A percentile compares a stretch with the other conserved stretches of the same genome.
Conservation (phyloP, 2,329 filamentous ascomycete species). For the Calonectria pseudoreteaudii region DNA sequence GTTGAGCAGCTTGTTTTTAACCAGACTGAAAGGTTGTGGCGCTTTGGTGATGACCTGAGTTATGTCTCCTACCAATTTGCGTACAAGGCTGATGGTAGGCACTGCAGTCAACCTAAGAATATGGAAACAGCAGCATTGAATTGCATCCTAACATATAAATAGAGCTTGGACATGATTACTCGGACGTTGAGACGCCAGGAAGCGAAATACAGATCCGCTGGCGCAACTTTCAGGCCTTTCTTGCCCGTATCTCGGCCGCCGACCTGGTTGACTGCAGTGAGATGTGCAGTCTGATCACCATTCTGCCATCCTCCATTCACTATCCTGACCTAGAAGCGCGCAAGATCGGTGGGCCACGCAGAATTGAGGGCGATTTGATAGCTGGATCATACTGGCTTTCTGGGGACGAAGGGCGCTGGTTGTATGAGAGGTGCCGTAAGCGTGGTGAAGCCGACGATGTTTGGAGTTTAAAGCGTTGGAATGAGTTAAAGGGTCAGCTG, state of each 20-base stretch:
- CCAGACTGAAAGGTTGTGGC: not conserved
- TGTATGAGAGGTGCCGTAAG: not conserved
- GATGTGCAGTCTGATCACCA: not conserved
- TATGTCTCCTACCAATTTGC: not conserved
- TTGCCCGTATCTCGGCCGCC: not conserved
- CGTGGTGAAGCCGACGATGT: not conserved
- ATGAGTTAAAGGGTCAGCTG: not conserved
- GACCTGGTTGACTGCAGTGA: not conserved
- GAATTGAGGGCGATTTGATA: not conserved
- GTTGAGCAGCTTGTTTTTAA: not conserved
- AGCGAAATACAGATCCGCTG: not conserved
- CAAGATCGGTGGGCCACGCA: not conserved
- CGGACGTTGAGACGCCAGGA: not conserved
- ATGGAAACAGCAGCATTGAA: not conserved
- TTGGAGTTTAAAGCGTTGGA: not conserved
- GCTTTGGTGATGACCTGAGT: not conserved
- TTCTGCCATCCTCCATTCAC: not conserved
- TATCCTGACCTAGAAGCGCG: not conserved
- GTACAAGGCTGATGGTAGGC: not conserved
- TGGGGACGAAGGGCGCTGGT: not conserved
- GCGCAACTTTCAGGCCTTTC: not conserved
- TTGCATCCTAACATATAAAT: not conserved
- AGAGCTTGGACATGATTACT: not conserved
- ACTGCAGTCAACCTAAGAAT: not conserved
- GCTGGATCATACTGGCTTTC: not conserved